phyloP scores from a whole-genome alignment of 2,329 filamentous ascomycete genomes.

The Endocalyx cinctus region DNA sequence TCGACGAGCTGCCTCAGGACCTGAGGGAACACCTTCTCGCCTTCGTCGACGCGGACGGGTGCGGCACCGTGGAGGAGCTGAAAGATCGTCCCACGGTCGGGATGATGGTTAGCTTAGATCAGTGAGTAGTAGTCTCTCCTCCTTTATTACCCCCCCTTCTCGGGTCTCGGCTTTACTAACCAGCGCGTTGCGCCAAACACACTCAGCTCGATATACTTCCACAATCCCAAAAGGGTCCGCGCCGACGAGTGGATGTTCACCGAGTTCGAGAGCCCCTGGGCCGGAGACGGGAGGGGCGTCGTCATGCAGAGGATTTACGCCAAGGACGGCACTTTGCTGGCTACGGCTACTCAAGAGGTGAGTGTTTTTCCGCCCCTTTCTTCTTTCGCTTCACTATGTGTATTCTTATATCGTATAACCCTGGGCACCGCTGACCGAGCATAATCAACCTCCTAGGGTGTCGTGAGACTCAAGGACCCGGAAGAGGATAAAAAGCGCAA shows the following conservation, averaged over 20 bases:
- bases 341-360: slow-evolving; percentile 77
- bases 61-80: slow-evolving; percentile 45
- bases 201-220: slow-evolving; percentile 57
- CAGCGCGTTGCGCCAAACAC: not conserved
- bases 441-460: not conserved
- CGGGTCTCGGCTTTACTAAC: not conserved
- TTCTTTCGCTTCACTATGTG: not conserved
- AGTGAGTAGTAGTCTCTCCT: slow-evolving; percentile 33
- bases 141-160: not conserved
- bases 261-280: slow-evolving; percentile 78
- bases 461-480: not conserved
- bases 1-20: slow-evolving; percentile 45
- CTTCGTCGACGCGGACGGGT: slow-evolving; percentile 39
- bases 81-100: slow-evolving; percentile 56
- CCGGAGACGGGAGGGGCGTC: slow-evolving; percentile 70
- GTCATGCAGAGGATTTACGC: slow-evolving; percentile 72
- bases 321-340: slow-evolving; percentile 66
- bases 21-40: slow-evolving; percentile 31
- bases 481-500: not conserved
- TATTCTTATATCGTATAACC: not conserved
- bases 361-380: slow-evolving; percentile 18
- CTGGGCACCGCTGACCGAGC: not conserved
- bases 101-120: slow-evolving; percentile 84
- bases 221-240: slow-evolving; percentile 52
- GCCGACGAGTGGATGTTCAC: slow-evolving; percentile 74